phyloP scores from a whole-genome alignment of 805 yeast species.

The Candida germanica region DNA sequence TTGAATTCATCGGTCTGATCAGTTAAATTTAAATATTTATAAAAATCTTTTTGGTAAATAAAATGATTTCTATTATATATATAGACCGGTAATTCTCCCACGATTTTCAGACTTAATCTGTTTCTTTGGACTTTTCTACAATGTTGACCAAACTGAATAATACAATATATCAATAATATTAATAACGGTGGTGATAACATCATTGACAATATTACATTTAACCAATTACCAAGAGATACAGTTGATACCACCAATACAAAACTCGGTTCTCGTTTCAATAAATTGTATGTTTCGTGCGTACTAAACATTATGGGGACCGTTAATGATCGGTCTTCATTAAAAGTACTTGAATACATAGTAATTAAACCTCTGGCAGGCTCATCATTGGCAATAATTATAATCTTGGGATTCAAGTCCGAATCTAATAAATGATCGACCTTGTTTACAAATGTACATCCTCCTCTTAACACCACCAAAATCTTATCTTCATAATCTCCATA shows the following conservation, averaged over 20 bases:
- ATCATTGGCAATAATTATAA: slow-evolving; percentile 57
- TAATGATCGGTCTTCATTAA: slow-evolving; percentile 37
- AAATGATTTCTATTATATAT: slow-evolving; percentile 35
- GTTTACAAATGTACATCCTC: slow-evolving; percentile 53
- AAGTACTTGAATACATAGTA: slow-evolving; percentile 52
- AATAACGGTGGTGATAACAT: slow-evolving; percentile 41
- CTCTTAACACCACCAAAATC: slow-evolving; percentile 37
- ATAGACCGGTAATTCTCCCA: slow-evolving; percentile 36
- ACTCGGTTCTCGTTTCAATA: slow-evolving; percentile 8
- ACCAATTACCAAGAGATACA: slow-evolving; percentile 36
- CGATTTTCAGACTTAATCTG: slow-evolving; percentile 28
- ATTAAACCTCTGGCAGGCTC: slow-evolving; percentile 44
- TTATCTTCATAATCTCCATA: slow-evolving; percentile 20
- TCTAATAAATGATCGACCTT: slow-evolving; percentile 46
- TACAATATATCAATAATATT: slow-evolving; percentile 31
- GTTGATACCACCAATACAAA: slow-evolving; percentile 23
- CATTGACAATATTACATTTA: slow-evolving; percentile 39
- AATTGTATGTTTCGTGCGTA: slow-evolving; percentile 39
- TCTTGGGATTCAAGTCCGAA: slow-evolving; percentile 37
- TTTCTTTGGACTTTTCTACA: slow-evolving; percentile 25
- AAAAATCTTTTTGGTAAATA: slow-evolving; percentile 22
- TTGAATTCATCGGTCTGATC: slow-evolving; percentile 20
- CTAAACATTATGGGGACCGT: slow-evolving; percentile 53
- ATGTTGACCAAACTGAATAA: slow-evolving; percentile 28
- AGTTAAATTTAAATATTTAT: slow-evolving; percentile 30